A percentile compares a stretch with the other conserved stretches of the same genome.
phyloP scores from a whole-genome alignment of 2,329 filamentous ascomycete species.

The Achaetomium macrosporum region DNA sequence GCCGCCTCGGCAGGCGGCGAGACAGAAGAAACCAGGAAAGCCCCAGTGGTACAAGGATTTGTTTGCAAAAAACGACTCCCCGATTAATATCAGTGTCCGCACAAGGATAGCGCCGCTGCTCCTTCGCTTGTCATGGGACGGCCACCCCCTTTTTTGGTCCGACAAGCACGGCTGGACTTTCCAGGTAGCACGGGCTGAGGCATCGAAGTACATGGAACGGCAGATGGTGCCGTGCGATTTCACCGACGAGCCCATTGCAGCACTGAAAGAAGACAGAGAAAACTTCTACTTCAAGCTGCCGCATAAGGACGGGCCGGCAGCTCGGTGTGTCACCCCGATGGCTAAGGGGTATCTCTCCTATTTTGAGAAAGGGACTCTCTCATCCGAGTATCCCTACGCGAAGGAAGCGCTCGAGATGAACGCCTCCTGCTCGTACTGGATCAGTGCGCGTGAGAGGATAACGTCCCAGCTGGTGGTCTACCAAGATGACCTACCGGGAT shows the following conservation, averaged over 20 bases:
- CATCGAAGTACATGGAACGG: constrained; percentile 60
- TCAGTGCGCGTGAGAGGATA: constrained; percentile 88
- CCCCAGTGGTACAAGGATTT: constrained; percentile 95
- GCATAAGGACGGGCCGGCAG: constrained; percentile 86
- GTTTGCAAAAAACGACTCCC: constrained; percentile 60
- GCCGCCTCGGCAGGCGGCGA: constrained; percentile 66
- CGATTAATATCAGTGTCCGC: constrained; percentile 75
- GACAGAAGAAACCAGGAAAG: constrained; percentile 92
- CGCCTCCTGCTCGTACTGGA: constrained; percentile 98
- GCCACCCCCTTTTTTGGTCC: constrained; percentile 86
- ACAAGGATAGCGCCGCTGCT: constrained; percentile 83
- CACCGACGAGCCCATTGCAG: constrained; percentile 62
- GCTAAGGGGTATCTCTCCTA: constrained; percentile 87
- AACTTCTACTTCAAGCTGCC: constrained; percentile 86
- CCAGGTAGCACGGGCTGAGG: constrained; percentile 59
- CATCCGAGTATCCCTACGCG: constrained; percentile 82
- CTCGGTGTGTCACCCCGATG: constrained; percentile 79
- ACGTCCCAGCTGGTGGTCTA: constrained; percentile 95
- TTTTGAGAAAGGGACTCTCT: constrained; percentile 83
- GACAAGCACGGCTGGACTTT: constrained; percentile 93
- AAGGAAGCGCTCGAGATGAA: constrained; percentile 98
- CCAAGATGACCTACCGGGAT: constrained; percentile 48
- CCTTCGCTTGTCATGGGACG: constrained; percentile 81
- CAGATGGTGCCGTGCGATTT: constrained; percentile 72
- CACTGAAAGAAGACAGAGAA: constrained; percentile 59